A percentile compares a stretch with the other conserved stretches of the same genome.
phyloP scores from a whole-genome alignment of 495 filamentous ascomycete species.

The Talaromyces proteolyticus region DNA sequence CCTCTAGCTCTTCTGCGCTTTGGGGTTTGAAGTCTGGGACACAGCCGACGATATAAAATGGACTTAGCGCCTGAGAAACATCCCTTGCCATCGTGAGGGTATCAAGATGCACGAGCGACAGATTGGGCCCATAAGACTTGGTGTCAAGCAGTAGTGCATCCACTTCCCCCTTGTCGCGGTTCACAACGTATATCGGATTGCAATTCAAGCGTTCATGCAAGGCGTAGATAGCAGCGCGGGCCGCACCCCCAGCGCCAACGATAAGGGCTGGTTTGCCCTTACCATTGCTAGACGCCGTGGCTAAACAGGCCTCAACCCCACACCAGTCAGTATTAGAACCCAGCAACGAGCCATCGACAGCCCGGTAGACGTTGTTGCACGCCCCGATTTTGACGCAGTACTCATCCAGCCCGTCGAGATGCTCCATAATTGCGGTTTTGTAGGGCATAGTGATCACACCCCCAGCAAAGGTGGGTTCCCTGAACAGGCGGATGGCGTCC shows the following conservation, averaged over 20 bases:
- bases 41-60: conserved; percentile 52
- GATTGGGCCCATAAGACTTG: conserved; percentile 2
- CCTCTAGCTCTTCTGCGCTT: conserved; percentile 43
- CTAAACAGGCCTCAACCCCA: conserved; percentile 54
- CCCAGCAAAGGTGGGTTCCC: conserved; percentile 40
- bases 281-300: conserved; percentile 23
- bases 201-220: conserved; percentile 49
- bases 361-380: conserved; percentile 62
- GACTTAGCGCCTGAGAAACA: conserved; percentile 28
- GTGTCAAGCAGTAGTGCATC: conserved; percentile 45
- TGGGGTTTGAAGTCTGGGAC: conserved; percentile 57
- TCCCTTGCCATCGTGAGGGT: conserved; percentile 42
- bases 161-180: conserved; percentile 54
- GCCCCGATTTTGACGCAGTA: conserved; percentile 53
- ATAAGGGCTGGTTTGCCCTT: conserved; percentile 45
- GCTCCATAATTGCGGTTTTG: conserved; percentile 55
- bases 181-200: conserved; percentile 56
- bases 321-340: conserved; percentile 70
- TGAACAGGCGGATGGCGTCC: conserved; percentile 23
- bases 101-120: conserved; percentile 44
- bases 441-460: conserved; percentile 64
- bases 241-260: conserved; percentile 58
- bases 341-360: conserved; percentile 34
- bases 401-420: conserved; percentile 56
- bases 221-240: conserved; percentile 50